Evolutionary conservation across 2,329 filamentous ascomycete genomes (phyloP).

Genomic region (Diplodia seriata): DNA sequence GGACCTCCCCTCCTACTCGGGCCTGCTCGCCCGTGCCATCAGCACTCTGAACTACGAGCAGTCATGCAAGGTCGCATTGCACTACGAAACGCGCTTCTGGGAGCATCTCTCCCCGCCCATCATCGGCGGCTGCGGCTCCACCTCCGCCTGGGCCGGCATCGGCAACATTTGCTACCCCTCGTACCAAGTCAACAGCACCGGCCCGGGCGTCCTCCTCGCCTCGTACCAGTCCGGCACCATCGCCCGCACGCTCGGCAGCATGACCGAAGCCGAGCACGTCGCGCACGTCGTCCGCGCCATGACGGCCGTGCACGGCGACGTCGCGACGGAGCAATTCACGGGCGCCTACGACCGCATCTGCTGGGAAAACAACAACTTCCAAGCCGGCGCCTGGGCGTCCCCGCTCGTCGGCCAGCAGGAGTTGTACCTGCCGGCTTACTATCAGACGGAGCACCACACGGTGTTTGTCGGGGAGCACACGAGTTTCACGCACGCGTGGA

Average conservation of each 20-base stretch:
- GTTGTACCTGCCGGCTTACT: conserved; percentile 75
- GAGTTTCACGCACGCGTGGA: conserved; percentile 75
- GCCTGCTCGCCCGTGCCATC: conserved; percentile 58
- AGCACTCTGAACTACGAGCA: conserved; percentile 58
- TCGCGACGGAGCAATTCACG: conserved; percentile 68
- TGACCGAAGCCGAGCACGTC: conserved; percentile 67
- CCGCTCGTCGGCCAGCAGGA: conserved; percentile 71
- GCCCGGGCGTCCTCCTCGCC: conserved; percentile 67
- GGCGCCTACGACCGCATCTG: conserved; percentile 70
- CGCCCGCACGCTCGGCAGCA: conserved; percentile 55
- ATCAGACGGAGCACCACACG: conserved; percentile 71
- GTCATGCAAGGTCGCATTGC: conserved; percentile 67
- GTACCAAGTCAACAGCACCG: conserved; percentile 69
- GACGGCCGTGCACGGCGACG: conserved; percentile 69
- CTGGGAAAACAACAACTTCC: conserved; percentile 68
- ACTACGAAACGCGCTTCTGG: conserved; percentile 71
- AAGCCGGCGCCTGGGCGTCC: conserved; percentile 67
- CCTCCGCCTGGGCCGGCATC: conserved; percentile 59
- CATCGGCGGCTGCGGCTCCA: conserved; percentile 67
- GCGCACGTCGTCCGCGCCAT: conserved; percentile 69
- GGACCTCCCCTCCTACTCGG: conserved; percentile 63
- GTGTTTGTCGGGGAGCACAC: conserved; percentile 73
- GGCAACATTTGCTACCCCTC: conserved; percentile 71
- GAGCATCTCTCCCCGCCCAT: conserved; percentile 63
- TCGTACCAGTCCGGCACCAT: conserved; percentile 61